Conservation (phyloP, 257 asterid genomes). For the Gardenia jasminoides region DNA sequence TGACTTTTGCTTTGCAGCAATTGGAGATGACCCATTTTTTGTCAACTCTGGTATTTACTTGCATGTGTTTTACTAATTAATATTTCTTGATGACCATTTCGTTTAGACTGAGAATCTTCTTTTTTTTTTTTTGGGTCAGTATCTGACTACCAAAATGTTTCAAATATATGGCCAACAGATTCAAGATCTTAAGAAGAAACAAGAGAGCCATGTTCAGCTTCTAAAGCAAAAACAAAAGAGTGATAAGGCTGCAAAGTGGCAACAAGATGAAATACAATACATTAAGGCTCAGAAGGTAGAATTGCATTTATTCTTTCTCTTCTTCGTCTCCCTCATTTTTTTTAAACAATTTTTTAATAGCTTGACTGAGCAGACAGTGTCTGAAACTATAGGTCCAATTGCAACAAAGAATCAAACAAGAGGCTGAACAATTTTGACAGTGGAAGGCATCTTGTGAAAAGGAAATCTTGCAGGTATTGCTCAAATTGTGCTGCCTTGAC, state of each 20-base stretch:
- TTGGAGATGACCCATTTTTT: background rate
- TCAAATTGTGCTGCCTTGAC: background rate
- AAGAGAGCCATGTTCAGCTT: constrained; percentile 92
- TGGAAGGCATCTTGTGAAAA: constrained; percentile 99
- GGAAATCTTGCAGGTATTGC: constrained; percentile 80
- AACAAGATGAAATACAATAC: constrained; percentile 93
- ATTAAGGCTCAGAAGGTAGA: constrained; percentile 93
- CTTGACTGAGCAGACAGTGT: constrained; percentile 15
- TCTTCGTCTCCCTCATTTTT: constrained; percentile 3
- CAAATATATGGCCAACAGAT: constrained; percentile 45
- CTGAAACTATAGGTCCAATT: constrained; percentile 69
- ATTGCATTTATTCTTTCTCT: constrained; percentile 16
- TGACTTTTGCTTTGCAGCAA: background rate
- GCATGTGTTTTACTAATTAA: background rate
- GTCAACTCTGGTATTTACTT: background rate
- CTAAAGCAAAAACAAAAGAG: constrained; percentile 95
- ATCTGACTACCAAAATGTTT: constrained; percentile 9
- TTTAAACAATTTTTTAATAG: too few species aligned
- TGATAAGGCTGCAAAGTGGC: constrained; percentile 87
- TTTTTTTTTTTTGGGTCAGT: constrained; percentile 6
- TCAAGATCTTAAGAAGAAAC: constrained; percentile 97
- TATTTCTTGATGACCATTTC: background rate
- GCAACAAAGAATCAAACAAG: constrained; percentile 95
- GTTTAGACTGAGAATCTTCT: background rate
- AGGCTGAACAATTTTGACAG: constrained; percentile 95